phyloP scores from a whole-genome alignment of 1,284 basidiomycete genomes.

The Earliella scabrosa region DNA sequence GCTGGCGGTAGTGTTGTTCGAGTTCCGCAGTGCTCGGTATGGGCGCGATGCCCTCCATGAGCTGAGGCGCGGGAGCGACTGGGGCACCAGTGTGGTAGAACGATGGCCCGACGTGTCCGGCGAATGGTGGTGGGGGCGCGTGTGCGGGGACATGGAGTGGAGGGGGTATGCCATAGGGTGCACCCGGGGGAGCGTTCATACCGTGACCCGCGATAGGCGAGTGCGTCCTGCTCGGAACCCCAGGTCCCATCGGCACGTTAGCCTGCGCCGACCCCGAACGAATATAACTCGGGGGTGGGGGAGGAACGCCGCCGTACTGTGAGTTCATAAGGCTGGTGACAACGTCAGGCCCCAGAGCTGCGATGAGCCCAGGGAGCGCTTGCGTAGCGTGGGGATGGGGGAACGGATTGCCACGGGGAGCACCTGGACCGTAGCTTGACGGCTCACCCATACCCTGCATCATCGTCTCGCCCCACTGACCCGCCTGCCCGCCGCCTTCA shows the following conservation, averaged over 20 bases:
- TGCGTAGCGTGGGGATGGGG: constrained; percentile 50
- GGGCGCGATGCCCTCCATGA: constrained; percentile 22
- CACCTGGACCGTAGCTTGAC: constrained; percentile 29
- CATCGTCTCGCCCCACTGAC: constrained; percentile 29
- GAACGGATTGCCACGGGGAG: constrained; percentile 35
- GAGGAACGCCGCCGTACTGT: constrained; percentile 38
- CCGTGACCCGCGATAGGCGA: constrained; percentile 54
- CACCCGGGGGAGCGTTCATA: constrained; percentile 40
- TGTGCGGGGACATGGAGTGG: constrained; percentile 23
- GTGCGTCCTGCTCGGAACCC: constrained; percentile 64
- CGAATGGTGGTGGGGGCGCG: constrained; percentile 24
- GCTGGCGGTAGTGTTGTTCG: constrained; percentile 68
- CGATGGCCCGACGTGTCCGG: constrained; percentile 21
- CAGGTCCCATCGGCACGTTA: constrained; percentile 15
- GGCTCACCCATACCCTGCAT: constrained; percentile 29
- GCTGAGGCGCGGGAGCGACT: constrained; percentile 28
- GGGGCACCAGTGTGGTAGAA: constrained; percentile 29
- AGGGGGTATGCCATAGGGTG: constrained; percentile 38
- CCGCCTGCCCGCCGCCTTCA: constrained; percentile 24
- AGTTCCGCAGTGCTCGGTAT: constrained; percentile 64
- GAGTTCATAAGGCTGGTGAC: constrained; percentile 34
- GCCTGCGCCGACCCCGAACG: constrained; percentile 55
- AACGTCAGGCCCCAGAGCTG: constrained; percentile 42
- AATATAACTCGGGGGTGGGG: constrained; percentile 48
- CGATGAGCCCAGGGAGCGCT: constrained; percentile 62